Evolutionary conservation across 805 yeast genomes (phyloP).

Genomic region (Dipodascopsis uninucleata): DNA sequence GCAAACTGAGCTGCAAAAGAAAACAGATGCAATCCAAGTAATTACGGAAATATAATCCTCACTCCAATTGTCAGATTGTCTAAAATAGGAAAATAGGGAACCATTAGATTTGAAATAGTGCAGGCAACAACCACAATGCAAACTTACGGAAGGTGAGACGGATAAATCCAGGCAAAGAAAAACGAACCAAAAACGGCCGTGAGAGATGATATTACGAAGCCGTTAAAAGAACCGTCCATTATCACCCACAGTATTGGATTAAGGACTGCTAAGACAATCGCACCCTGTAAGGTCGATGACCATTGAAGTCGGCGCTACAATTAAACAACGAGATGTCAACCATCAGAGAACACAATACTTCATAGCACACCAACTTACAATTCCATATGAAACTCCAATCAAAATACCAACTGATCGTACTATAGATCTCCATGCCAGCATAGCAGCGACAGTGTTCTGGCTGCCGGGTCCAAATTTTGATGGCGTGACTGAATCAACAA

Average conservation of each 20-base stretch:
- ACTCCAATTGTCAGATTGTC: slow-evolving; percentile 25
- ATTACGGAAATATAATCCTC: slow-evolving; percentile 32
- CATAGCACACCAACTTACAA: slow-evolving; percentile 16
- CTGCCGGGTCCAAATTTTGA: slow-evolving; percentile 13
- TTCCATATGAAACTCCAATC: slow-evolving; percentile 40
- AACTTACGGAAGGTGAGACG: slow-evolving; percentile 24
- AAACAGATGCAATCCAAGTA: slow-evolving; percentile 33
- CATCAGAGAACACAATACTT: not conserved
- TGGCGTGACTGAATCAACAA: slow-evolving; percentile 29
- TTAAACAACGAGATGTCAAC: not conserved
- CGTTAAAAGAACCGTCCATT: slow-evolving; percentile 38
- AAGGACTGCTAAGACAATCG: slow-evolving; percentile 37
- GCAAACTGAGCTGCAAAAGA: slow-evolving; percentile 38
- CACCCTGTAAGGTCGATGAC: slow-evolving; percentile 38
- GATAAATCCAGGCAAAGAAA: slow-evolving; percentile 30
- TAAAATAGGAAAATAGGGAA: not conserved
- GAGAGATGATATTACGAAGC: slow-evolving; percentile 36
- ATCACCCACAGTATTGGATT: slow-evolving; percentile 42
- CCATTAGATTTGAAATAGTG: not conserved
- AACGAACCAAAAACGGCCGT: slow-evolving; percentile 36
- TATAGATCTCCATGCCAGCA: slow-evolving; percentile 36
- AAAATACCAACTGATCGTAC: slow-evolving; percentile 41
- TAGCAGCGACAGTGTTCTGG: slow-evolving; percentile 21
- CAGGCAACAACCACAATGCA: too few relatives aligned
- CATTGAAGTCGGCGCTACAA: slow-evolving; percentile 36